Evolutionary conservation across 768 basidiomycete genomes (phyloP).

Genomic region (Serendipita indica): DNA sequence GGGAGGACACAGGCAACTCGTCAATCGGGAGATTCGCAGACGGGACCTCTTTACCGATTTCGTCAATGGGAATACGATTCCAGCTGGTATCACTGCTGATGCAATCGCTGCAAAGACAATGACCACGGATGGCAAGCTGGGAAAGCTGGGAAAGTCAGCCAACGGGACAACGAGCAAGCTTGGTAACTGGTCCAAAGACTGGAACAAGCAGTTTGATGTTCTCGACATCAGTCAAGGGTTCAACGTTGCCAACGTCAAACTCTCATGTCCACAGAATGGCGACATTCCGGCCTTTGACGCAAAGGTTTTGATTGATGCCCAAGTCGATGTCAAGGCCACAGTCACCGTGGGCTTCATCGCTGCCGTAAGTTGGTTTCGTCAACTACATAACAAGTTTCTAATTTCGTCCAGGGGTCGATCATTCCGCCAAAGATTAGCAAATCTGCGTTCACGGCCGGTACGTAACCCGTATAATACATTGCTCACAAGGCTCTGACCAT

Average conservation of each 20-base stretch:
- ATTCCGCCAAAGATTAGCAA: conserved; percentile 7
- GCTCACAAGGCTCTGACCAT: neutral
- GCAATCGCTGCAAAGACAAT: too few species aligned
- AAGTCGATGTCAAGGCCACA: conserved; percentile 1
- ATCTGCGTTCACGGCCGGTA: neutral
- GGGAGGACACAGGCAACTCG: neutral
- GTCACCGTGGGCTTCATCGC: conserved; percentile 1
- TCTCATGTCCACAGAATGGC: conserved; percentile 5
- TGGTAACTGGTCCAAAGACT: conserved; percentile 4
- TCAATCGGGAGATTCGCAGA: neutral
- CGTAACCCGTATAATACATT: neutral
- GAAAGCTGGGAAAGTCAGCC: neutral
- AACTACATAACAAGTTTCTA: neutral
- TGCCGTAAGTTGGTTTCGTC: neutral
- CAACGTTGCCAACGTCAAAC: neutral
- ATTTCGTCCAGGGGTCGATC: neutral
- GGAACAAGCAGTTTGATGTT: conserved; percentile 2
- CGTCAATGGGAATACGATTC: neutral
- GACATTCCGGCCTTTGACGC: conserved; percentile 1
- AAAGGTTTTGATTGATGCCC: conserved; percentile 6
- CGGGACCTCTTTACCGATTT: neutral
- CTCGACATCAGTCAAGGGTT: neutral
- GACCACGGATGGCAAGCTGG: neutral
- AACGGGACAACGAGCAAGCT: neutral
- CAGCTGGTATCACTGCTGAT: neutral